Conservation (phyloP, 148 eudicot genomes). For the Vaccinium corymbosum region DNA sequence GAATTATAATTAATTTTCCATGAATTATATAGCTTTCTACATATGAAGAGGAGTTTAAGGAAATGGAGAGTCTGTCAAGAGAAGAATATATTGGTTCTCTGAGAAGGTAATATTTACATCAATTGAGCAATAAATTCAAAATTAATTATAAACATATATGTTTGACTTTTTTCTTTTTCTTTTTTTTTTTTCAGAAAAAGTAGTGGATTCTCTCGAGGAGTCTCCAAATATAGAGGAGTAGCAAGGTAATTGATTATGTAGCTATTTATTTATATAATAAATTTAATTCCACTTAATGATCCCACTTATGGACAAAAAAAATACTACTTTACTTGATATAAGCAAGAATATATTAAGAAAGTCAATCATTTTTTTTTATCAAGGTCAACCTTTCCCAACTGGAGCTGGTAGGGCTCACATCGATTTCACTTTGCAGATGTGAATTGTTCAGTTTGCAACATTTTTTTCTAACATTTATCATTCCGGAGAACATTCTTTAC, state of each 20-base stretch:
- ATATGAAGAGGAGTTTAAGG: slow-evolving; percentile 61
- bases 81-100: slow-evolving; percentile 87
- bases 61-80: slow-evolving; percentile 65
- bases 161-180: not conserved
- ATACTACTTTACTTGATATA: too few relatives aligned
- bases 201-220: slow-evolving; percentile 88
- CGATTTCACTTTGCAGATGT: not conserved
- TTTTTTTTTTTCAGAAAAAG: slow-evolving; percentile 58
- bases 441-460: not conserved
- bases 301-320: too few relatives aligned
- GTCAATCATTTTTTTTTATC: not conserved
- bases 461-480: not conserved
- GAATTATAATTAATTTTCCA: not conserved
- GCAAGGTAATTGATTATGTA: slow-evolving; percentile 59
- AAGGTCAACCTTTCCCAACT: too few relatives aligned
- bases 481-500: not conserved
- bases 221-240: slow-evolving; percentile 87
- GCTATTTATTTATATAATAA: not conserved
- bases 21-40: slow-evolving; percentile 36
- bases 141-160: not conserved
- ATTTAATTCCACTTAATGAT: too few relatives aligned
- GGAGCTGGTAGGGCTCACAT: not conserved
- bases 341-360: not conserved
- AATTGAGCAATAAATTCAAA: not conserved
- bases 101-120: slow-evolving; percentile 41